These are phyloP conservation scores for Colletotrichum destructivum DNA, from an alignment of 2,329 filamentous ascomycete species.

Conservation along the genomic window DNA sequence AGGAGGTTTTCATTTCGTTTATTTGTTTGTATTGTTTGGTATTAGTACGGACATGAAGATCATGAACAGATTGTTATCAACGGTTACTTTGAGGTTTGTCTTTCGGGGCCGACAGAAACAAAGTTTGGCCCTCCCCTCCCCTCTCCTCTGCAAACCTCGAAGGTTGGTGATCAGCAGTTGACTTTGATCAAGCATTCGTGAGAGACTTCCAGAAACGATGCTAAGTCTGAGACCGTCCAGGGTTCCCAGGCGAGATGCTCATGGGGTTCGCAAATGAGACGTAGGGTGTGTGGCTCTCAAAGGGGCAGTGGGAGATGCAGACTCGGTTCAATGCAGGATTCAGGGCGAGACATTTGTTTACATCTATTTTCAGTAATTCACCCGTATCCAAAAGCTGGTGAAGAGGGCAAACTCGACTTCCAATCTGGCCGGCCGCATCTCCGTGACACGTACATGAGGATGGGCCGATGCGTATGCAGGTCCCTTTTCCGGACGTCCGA, in stretches of 20 bases:
- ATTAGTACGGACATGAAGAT: background rate
- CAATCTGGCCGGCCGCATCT: background rate
- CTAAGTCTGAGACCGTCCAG: too few species aligned
- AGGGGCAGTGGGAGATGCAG: too few species aligned
- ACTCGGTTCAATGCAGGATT: background rate
- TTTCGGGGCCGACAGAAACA: too few species aligned
- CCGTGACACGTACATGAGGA: background rate
- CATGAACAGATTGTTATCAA: too few species aligned
- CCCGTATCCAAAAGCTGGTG: background rate
- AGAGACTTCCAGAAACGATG: background rate
- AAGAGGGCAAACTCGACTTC: background rate
- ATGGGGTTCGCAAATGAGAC: too few species aligned
- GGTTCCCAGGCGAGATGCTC: too few species aligned
- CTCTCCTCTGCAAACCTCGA: too few species aligned
- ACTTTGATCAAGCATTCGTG: background rate
- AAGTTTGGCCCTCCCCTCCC: too few species aligned
- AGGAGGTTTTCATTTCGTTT: background rate
- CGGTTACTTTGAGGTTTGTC: background rate
- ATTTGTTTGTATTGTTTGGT: background rate
- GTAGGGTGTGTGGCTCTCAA: too few species aligned
- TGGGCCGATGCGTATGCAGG: background rate
- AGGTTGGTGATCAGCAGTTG: too few species aligned
- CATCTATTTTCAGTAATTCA: background rate
- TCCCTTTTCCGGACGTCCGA: background rate
- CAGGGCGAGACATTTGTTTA: background rate